Percentiles rank a stretch among this genome's conserved stretches.
phyloP scores from a whole-genome alignment of 2,329 filamentous ascomycete species.

The Didymella glomerata region DNA sequence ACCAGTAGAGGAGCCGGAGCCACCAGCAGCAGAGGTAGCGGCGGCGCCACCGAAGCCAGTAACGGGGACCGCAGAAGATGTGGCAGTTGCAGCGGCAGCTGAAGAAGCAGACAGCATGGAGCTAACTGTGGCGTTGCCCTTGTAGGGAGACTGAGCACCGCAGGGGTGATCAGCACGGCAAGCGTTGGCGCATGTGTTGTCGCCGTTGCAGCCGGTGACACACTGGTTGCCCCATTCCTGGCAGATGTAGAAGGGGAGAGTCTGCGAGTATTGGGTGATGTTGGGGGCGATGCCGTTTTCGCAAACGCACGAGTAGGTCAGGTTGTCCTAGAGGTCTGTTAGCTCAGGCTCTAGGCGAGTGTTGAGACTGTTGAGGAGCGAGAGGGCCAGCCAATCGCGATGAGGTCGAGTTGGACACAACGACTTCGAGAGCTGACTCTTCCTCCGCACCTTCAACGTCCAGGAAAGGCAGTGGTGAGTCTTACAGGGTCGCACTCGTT shows the following conservation, averaged over 20 bases:
- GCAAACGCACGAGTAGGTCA: constrained; percentile 79
- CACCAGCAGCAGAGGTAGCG: constrained; percentile 18
- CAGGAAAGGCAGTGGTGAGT: not conserved
- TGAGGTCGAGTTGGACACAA: not conserved
- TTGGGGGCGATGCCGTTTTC: constrained; percentile 72
- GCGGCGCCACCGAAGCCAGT: constrained; percentile 42
- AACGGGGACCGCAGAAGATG: constrained; percentile 39
- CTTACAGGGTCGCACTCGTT: constrained; percentile 75
- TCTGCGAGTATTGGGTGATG: constrained; percentile 78
- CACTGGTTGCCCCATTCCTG: constrained; percentile 75
- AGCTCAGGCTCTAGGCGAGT: constrained; percentile 6
- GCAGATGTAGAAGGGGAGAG: constrained; percentile 80
- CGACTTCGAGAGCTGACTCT: not conserved
- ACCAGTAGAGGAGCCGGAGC: constrained; percentile 28
- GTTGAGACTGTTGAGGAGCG: constrained; percentile 17
- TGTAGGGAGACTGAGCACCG: constrained; percentile 71
- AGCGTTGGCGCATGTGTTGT: constrained; percentile 62
- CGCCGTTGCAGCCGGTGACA: constrained; percentile 64
- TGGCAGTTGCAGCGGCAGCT: constrained; percentile 42
- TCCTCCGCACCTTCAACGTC: not conserved
- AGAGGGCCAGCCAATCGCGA: constrained; percentile 7
- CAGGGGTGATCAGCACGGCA: constrained; percentile 69
- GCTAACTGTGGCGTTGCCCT: constrained; percentile 63
- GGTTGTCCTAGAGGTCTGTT: constrained; percentile 48
- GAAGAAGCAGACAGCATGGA: constrained; percentile 54